Evolutionary conservation across 441 rosid species (phyloP).

Genomic region (Erodium texanum): DNA sequence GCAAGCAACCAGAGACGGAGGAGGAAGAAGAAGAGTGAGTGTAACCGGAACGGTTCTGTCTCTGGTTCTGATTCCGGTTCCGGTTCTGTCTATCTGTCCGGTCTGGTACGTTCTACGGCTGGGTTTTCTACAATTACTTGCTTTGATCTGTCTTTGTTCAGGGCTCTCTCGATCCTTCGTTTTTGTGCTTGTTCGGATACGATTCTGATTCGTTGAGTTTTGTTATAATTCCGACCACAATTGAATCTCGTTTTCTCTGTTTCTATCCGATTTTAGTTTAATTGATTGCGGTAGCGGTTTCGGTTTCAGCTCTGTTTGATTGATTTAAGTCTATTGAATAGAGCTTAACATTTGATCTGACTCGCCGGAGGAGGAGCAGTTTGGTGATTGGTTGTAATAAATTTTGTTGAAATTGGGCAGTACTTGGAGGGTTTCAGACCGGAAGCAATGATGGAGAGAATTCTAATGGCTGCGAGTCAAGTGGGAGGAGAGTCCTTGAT

Average conservation of each 20-base stretch:
- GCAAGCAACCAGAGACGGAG: neutral
- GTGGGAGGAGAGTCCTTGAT: conserved; percentile 45
- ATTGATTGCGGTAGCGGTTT: too few species aligned
- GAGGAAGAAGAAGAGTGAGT: neutral
- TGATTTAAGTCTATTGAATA: neutral
- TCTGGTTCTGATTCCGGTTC: neutral
- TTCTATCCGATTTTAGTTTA: too few species aligned
- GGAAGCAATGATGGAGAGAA: conserved; percentile 29
- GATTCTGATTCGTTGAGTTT: too few species aligned
- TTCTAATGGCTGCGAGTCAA: conserved; percentile 31
- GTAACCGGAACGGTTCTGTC: neutral
- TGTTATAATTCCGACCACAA: too few species aligned
- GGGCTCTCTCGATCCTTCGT: neutral
- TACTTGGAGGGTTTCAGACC: neutral
- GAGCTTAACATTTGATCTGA: too few species aligned
- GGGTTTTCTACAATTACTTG: too few species aligned
- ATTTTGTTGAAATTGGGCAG: neutral
- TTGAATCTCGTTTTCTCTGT: too few species aligned
- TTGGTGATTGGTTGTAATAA: neutral
- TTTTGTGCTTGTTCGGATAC: neutral
- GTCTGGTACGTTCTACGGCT: too few species aligned
- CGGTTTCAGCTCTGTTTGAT: neutral
- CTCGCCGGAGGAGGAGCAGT: neutral
- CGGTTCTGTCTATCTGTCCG: too few species aligned
- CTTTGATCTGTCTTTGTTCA: too few species aligned